Evolutionary conservation across 164 flowering plant species (phyloP).

Genomic region (Liquidambar formosana): DNA sequence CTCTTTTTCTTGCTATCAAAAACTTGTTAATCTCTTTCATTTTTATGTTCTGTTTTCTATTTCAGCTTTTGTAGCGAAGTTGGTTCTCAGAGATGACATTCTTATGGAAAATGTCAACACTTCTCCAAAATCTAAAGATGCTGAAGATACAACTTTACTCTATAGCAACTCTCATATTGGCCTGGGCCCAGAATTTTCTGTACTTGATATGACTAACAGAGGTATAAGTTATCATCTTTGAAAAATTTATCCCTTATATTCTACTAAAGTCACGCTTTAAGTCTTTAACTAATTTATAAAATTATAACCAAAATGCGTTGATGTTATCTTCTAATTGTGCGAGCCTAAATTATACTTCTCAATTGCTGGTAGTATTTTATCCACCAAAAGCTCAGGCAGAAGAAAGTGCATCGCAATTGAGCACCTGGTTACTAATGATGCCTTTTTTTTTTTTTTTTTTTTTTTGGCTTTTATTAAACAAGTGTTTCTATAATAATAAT

Average conservation of each 20-base stretch:
- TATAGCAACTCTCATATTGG: constrained; percentile 18
- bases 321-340: too few relatives aligned
- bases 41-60: constrained; percentile 9
- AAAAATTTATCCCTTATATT: background rate
- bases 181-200: constrained; percentile 21
- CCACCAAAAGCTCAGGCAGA: too few relatives aligned
- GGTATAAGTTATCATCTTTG: constrained; percentile 27
- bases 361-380: too few relatives aligned
- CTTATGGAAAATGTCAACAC: constrained; percentile 28
- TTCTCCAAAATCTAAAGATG: constrained; percentile 28
- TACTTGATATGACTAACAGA: constrained; percentile 26
- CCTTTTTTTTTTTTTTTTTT: background rate
- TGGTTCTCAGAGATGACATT: constrained; percentile 33
- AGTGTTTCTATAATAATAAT: too few relatives aligned
- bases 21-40: background rate
- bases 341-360: too few relatives aligned
- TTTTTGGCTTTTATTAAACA: too few relatives aligned
- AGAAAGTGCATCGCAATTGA: too few relatives aligned
- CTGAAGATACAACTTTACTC: constrained; percentile 9
- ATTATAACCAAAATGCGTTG: background rate
- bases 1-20: background rate
- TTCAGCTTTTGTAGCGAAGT: constrained; percentile 51
- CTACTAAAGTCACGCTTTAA: too few relatives aligned
- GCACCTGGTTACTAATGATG: background rate
- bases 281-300: background rate